Evolutionary conservation across 129 eudicot genomes (phyloP), one percentile per base, ranked within the genome.

Genomic region (Pulicaria dysenterica): DNA sequence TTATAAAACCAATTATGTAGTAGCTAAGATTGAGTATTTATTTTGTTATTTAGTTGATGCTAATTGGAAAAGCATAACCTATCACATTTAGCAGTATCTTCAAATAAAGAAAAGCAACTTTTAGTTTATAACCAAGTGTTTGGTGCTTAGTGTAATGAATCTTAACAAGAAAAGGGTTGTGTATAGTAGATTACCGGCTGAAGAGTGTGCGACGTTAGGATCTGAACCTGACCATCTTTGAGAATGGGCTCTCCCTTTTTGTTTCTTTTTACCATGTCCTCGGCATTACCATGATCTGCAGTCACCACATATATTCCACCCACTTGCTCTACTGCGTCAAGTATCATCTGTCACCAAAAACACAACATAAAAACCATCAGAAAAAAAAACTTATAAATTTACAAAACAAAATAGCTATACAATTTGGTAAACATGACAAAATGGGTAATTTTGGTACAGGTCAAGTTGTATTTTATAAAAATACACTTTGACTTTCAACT

Each of bases 251-350:
- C 89, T 13, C 98, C 96, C 77, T 89, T 93, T 76, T 93, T 93
- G 95, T 89, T 79, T 58, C 98, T 83, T 84, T 93, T 89, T 24
- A 89, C 98, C 98, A 89, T 93, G 73, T 93, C 98, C 75, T 93
- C 98, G 13, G 98, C 98, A 76, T 93, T 93, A 46, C 98, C 98
- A 74, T 93, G 96, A 74, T 93, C 98, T 24, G 96, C 98, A 5
- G 98, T 89, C 8, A 93, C 90, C 3, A 93, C 92, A 62, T 72
- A 93, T 45, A 93, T 89, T 43, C 98, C 98, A 76, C 96, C 98
- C 5, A 93, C 96, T 87, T 93, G 92, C 68, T 93, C 90, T 47
- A 93, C 81, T n/a, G 98, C 96, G 63, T 93, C 98, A 39, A 93
- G 73, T 37, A 89, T 89, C 69, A 90, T 85, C 95, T 93, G 77